Base-by-base conservation (phyloP, 768 basidiomycete species). In the Russula abietina region DNA sequence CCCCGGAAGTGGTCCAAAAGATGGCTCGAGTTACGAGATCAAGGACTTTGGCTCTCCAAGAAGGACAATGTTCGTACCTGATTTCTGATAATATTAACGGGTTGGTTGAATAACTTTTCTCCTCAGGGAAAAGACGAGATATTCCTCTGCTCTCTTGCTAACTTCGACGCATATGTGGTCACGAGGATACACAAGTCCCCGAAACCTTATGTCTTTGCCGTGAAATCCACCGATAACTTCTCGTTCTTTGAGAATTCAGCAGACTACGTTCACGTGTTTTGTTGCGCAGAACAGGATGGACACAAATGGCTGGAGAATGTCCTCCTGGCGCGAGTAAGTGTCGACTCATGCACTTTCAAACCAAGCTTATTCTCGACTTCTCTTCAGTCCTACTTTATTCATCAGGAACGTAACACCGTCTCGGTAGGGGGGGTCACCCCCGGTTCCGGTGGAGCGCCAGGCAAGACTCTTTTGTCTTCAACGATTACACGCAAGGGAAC, bases 1-100 rank as follows among this genome's bases (percentile, higher is more conserved):
- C 84, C 88, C 62, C 93, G 93, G 39, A 97, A 97, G 74, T 99
- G 96, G 97, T 87, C 79, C 60, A 98, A 98, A 75, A 83, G 93
- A 38, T 95, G 87, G 84, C 78, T 99, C 71, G 85, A 87, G 69
- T 81, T 97, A 28, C 81, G 91, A 53, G 93, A 95, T 69, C 91
- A 95, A 66, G 83, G 84, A 63, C 71, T 98, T 58, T 96, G 87
- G 81, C 71, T 96, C 41, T 88, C 91, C 33, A 98, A 98, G 75
- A 87, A 90, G 19, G 93, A 97, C 59, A 88, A 84, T 71, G 93
- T 94, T 67, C 66, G 82, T 76, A 26, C 59, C 30, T 5, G 43
- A 54, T 17, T 32, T 53, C 63, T 54, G 10, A 24, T 28, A 26
- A 14, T 33, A n/a, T 59, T 22, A 16, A 16, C 9, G 38, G 46